Evolutionary conservation across 1,284 basidiomycete species (phyloP).

Genomic region (Somion occarium): DNA sequence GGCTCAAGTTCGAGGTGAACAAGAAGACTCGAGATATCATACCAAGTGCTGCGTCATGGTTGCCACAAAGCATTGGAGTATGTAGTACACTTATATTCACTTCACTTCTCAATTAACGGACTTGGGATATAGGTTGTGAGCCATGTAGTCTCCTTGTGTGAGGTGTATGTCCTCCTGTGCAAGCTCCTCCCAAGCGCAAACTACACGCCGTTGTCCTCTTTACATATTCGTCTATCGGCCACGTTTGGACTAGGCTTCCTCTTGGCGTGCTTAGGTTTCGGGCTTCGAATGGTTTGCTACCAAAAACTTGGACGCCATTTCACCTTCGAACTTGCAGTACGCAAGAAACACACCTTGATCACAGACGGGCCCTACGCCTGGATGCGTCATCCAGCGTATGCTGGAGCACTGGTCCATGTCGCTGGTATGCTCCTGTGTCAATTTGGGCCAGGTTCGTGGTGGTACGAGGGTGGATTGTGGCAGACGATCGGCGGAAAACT

Average conservation of each 20-base stretch:
- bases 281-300: slow-evolving; percentile 2
- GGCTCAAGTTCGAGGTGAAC: neutral
- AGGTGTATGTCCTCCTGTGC: neutral
- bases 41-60: neutral
- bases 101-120: neutral
- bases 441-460: slow-evolving; percentile 1
- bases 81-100: neutral
- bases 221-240: neutral
- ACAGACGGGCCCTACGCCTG: slow-evolving; percentile 9
- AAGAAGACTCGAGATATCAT: neutral
- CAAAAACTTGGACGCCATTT: slow-evolving; percentile 7
- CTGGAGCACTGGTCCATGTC: neutral
- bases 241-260: neutral
- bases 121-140: neutral
- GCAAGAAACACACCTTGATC: slow-evolving; percentile 6
- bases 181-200: neutral
- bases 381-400: slow-evolving; percentile 9
- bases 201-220: neutral
- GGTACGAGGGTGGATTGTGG: slow-evolving; percentile 1
- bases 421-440: neutral
- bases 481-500: neutral
- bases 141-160: neutral
- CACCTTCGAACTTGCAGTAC: slow-evolving; percentile 9
- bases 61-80: neutral
- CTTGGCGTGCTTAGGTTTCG: neutral